phyloP scores from a whole-genome alignment of 2,329 filamentous ascomycete species.

The Alternaria novae-zelandiae region DNA sequence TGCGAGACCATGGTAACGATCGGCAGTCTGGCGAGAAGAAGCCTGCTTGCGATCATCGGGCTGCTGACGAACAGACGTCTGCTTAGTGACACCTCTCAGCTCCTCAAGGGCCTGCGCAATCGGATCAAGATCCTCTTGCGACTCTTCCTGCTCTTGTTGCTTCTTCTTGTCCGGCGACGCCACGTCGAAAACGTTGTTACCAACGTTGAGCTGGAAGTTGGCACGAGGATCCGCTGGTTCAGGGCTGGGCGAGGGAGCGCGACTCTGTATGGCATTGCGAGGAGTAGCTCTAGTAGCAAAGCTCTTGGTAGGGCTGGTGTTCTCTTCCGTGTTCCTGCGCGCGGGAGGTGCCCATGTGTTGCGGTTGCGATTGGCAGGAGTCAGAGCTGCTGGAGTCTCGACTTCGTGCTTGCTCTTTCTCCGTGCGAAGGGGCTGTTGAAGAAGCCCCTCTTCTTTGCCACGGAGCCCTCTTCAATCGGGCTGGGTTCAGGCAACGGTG shows the following conservation, averaged over 20 bases:
- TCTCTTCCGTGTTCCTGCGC: conserved; percentile 48
- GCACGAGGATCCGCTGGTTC: conserved; percentile 92
- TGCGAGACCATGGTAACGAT: conserved; percentile 90
- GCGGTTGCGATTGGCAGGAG: conserved; percentile 50
- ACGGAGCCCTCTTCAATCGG: conserved; percentile 56
- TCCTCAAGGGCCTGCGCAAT: conserved; percentile 93
- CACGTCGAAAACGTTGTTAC: conserved; percentile 95
- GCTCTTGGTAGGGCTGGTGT: conserved; percentile 53
- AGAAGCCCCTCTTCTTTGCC: conserved; percentile 81
- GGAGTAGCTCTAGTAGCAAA: conserved; percentile 32
- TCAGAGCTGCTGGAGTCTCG: conserved; percentile 55
- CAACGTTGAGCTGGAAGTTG: conserved; percentile 90
- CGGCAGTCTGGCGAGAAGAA: conserved; percentile 85
- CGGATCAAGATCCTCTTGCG: conserved; percentile 75
- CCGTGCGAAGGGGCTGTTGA: conserved; percentile 87
- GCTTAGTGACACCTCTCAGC: conserved; percentile 85
- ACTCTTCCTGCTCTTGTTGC: conserved; percentile 49
- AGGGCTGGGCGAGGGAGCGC: conserved; percentile 53
- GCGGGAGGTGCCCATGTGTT: conserved; percentile 61
- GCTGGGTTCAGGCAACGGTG: conserved; percentile 28
- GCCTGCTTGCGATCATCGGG: conserved; percentile 80
- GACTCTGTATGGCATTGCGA: conserved; percentile 36
- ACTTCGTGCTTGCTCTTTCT: conserved; percentile 86
- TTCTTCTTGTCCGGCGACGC: conserved; percentile 72
- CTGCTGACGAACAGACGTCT: conserved; percentile 78